Conservation (phyloP, 129 eudicot genomes). For the sunflower (Helianthus annuus) region DNA sequence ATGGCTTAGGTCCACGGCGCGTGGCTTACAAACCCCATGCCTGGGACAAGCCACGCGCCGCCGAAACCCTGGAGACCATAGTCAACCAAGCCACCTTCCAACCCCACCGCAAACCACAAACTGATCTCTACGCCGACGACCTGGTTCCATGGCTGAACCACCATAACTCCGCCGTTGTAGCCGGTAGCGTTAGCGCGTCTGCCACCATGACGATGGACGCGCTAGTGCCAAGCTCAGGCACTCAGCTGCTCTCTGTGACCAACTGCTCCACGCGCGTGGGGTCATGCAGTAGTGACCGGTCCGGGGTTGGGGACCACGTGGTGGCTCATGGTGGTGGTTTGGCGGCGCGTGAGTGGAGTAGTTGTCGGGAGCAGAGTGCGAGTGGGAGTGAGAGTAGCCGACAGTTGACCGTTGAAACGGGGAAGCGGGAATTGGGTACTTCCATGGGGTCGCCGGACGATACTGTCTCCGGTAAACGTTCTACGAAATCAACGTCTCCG, state of each 20-base stretch:
- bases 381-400: slow-evolving; percentile 59
- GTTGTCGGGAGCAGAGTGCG: slow-evolving; percentile 46
- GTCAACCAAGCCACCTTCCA: slow-evolving; percentile 75
- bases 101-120: slow-evolving; percentile 27
- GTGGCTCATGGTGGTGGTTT: background rate
- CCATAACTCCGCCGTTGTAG: slow-evolving; percentile 27
- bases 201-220: slow-evolving; percentile 58
- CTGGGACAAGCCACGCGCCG: slow-evolving; percentile 69
- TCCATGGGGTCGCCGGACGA: slow-evolving; percentile 65
- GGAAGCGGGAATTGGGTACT: slow-evolving; percentile 46
- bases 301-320: background rate
- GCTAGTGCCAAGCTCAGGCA: slow-evolving; percentile 54
- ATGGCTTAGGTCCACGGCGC: slow-evolving; percentile 66
- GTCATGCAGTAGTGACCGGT: slow-evolving; percentile 52
- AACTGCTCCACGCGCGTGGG: slow-evolving; percentile 61
- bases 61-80: slow-evolving; percentile 84
- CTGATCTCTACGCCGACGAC: slow-evolving; percentile 29
- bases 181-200: slow-evolving; percentile 32
- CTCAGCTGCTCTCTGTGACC: slow-evolving; percentile 14
- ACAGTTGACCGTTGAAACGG: slow-evolving; percentile 49
- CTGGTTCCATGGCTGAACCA: slow-evolving; percentile 56
- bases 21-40: slow-evolving; percentile 38
- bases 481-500: slow-evolving; percentile 41
- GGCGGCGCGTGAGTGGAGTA: slow-evolving; percentile 49
- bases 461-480: slow-evolving; percentile 54